Evolutionary conservation across 23 red algal genomes (phyloP).

Genomic region (Gracilaria caudata): DNA sequence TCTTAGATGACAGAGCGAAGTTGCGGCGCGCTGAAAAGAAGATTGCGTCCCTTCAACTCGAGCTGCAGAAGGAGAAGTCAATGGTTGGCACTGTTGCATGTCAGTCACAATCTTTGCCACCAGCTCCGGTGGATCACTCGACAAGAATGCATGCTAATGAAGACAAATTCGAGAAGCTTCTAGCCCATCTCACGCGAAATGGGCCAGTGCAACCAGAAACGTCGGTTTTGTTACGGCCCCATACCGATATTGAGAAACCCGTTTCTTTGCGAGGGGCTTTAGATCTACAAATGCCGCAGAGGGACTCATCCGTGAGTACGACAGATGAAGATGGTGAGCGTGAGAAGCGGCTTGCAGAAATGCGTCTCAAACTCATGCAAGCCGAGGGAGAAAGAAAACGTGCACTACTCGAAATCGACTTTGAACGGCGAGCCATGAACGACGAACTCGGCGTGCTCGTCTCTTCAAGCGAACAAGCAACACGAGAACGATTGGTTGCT

Average conservation of each 20-base stretch:
- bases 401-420: conserved; percentile 49
- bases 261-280: not conserved
- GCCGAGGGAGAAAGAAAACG: conserved; percentile 33
- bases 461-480: conserved; percentile 39
- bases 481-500: not conserved
- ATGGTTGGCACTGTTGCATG: not conserved
- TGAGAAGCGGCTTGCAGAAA: conserved; percentile 31
- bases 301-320: not conserved
- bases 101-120: not conserved
- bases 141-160: not conserved
- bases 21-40: conserved; percentile 71
- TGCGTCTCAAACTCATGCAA: conserved; percentile 30
- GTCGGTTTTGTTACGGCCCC: not conserved
- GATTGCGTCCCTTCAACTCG: conserved; percentile 31
- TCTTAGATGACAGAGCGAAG: conserved; percentile 87
- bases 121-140: not conserved
- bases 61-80: conserved; percentile 15
- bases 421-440: conserved; percentile 63
- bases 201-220: not conserved
- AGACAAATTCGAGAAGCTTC: conserved; percentile 8
- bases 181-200: not conserved
- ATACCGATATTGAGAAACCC: not conserved
- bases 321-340: not conserved
- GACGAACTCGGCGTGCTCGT: conserved; percentile 43
- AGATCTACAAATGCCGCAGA: not conserved